These are phyloP conservation scores for Cystobasidiaceae sp. DNA, from an alignment of 1,284 basidiomycete genomes.

Conservation along the genomic window DNA sequence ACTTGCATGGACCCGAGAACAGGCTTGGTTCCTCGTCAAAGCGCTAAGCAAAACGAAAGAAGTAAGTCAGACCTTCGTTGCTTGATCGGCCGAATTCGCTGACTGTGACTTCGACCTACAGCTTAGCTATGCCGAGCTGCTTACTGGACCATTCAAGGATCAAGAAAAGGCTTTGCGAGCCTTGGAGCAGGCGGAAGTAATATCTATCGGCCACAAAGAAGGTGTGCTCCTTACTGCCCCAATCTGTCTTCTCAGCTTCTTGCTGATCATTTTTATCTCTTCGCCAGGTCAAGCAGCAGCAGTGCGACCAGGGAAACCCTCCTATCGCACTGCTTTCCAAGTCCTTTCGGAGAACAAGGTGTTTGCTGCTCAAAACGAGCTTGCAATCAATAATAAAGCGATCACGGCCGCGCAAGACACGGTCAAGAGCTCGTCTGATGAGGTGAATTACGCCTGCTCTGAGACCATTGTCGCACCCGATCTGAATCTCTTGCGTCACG, in stretches of 20 bases:
- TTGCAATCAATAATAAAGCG: constrained; percentile 67
- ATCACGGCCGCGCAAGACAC: constrained; percentile 63
- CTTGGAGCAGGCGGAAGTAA: constrained; percentile 85
- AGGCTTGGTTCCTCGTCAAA: constrained; percentile 81
- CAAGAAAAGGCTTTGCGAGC: constrained; percentile 73
- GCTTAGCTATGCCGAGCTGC: constrained; percentile 74
- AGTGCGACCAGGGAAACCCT: constrained; percentile 83
- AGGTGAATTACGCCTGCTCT: constrained; percentile 52
- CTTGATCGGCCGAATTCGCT: not conserved
- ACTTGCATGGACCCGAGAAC: constrained; percentile 76
- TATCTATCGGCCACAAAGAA: constrained; percentile 68
- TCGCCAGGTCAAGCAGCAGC: constrained; percentile 67
- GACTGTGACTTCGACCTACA: constrained; percentile 43
- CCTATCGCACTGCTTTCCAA: constrained; percentile 79
- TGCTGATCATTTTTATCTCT: not conserved
- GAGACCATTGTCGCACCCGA: constrained; percentile 48
- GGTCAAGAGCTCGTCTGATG: constrained; percentile 67
- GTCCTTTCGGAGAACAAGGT: constrained; percentile 68
- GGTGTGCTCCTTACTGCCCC: constrained; percentile 50
- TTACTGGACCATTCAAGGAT: constrained; percentile 86
- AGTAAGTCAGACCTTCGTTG: constrained; percentile 49
- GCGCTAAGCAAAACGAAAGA: constrained; percentile 65
- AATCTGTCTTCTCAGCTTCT: not conserved
- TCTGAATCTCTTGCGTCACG: too few species aligned
- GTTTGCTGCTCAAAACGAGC: constrained; percentile 77